A percentile compares a stretch with the other conserved stretches of the same genome.
Evolutionary conservation across 2,329 filamentous ascomycete species (phyloP).

Genomic region (Mycosphaerella sp.): DNA sequence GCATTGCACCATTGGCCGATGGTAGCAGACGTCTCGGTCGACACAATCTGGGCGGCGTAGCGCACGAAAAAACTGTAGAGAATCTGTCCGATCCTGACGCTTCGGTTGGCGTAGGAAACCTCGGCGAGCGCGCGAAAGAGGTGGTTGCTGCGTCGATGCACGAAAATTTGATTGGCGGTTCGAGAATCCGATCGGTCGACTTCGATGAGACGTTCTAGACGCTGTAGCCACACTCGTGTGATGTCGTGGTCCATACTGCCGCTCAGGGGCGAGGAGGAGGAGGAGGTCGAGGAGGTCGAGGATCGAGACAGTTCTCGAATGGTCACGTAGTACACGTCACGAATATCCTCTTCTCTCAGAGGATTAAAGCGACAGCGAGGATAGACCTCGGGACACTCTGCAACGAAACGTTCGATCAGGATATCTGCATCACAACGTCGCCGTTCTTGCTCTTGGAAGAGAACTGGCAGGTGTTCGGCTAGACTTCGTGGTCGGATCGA

Average conservation of each 20-base stretch:
- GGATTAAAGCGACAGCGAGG: conserved; percentile 14
- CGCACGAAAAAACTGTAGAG: conserved; percentile 12
- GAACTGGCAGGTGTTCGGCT: conserved; percentile 4
- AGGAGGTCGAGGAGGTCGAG: not conserved
- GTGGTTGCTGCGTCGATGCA: conserved; percentile 12
- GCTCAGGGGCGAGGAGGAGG: too few species aligned
- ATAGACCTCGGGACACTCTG: conserved; percentile 13
- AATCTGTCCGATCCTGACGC: conserved; percentile 7
- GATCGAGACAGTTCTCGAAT: conserved; percentile 12
- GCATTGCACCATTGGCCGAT: conserved; percentile 16
- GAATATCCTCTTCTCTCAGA: conserved; percentile 13
- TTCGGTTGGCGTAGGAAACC: conserved; percentile 11
- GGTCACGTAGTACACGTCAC: conserved; percentile 14
- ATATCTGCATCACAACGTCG: conserved; percentile 9
- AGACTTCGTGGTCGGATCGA: conserved; percentile 8
- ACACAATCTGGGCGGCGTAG: conserved; percentile 11
- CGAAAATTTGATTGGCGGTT: not conserved
- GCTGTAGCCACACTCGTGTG: conserved; percentile 2
- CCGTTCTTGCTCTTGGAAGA: conserved; percentile 12
- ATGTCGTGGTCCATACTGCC: not conserved
- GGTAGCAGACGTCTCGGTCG: conserved; percentile 10
- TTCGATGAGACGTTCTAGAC: conserved; percentile 9
- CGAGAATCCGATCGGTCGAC: conserved; percentile 5
- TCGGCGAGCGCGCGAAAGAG: conserved; percentile 14
- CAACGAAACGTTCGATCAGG: conserved; percentile 13